Percentiles rank a stretch among this genome's conserved stretches.
Evolutionary conservation across 2,329 filamentous ascomycete species (phyloP).

Genomic region (Bipolaris cookei): DNA sequence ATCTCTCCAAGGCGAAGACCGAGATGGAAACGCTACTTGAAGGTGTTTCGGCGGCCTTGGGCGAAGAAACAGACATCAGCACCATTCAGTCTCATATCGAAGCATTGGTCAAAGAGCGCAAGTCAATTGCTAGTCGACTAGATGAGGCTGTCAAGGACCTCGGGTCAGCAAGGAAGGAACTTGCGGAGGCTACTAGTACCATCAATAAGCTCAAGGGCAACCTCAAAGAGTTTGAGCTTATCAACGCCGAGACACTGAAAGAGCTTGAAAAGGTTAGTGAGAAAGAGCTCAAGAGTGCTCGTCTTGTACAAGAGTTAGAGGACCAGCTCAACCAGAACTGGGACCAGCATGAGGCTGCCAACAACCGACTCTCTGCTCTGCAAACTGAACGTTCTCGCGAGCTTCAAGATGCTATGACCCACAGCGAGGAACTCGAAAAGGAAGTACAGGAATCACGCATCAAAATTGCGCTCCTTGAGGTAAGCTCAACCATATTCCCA

Average conservation of each 20-base stretch:
- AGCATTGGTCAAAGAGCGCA: slow-evolving; percentile 54
- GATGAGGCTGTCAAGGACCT: slow-evolving; percentile 54
- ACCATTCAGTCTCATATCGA: slow-evolving; percentile 53
- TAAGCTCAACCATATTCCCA: slow-evolving; percentile 51
- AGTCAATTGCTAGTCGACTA: slow-evolving; percentile 51
- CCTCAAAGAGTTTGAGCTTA: slow-evolving; percentile 54
- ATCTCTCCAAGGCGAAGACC: slow-evolving; percentile 64
- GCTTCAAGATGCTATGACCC: slow-evolving; percentile 49
- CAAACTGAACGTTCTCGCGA: slow-evolving; percentile 55
- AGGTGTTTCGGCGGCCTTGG: slow-evolving; percentile 67
- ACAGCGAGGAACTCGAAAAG: slow-evolving; percentile 55
- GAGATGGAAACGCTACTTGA: slow-evolving; percentile 66
- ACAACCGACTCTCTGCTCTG: slow-evolving; percentile 80
- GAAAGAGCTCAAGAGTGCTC: slow-evolving; percentile 87
- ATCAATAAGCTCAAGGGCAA: slow-evolving; percentile 52
- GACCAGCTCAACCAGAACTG: slow-evolving; percentile 95
- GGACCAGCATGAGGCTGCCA: slow-evolving; percentile 85
- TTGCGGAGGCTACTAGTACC: slow-evolving; percentile 50
- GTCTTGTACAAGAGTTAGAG: slow-evolving; percentile 92
- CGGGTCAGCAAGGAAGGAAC: slow-evolving; percentile 51
- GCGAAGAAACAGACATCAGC: slow-evolving; percentile 62
- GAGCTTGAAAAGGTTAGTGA: slow-evolving; percentile 63
- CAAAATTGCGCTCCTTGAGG: slow-evolving; percentile 79
- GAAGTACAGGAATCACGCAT: slow-evolving; percentile 80
- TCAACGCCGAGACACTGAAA: slow-evolving; percentile 62